phyloP scores from a whole-genome alignment of 2,329 filamentous ascomycete genomes.

The Magnaporthales sp. region DNA sequence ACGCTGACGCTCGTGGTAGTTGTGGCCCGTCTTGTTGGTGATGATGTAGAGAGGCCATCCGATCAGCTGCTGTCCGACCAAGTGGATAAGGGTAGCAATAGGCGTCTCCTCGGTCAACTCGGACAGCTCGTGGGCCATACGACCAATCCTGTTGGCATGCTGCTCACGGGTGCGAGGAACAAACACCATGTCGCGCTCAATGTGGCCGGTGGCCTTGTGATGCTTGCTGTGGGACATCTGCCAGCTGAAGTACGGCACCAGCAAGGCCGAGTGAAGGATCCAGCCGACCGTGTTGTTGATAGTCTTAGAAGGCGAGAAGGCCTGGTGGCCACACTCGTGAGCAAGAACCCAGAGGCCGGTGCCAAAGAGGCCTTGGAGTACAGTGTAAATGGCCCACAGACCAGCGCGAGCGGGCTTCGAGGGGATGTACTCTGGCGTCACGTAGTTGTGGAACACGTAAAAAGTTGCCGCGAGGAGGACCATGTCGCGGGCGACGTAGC shows the following conservation, averaged over 20 bases:
- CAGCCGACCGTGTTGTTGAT: slow-evolving; percentile 90
- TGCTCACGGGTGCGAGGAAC: slow-evolving; percentile 84
- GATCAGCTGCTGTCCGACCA: slow-evolving; percentile 77
- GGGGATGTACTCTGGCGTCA: slow-evolving; percentile 77
- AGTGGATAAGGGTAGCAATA: slow-evolving; percentile 64
- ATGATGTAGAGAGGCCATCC: slow-evolving; percentile 92
- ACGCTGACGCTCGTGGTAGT: slow-evolving; percentile 81
- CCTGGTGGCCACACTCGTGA: slow-evolving; percentile 95
- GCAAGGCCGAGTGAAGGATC: slow-evolving; percentile 77
- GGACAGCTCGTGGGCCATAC: slow-evolving; percentile 67
- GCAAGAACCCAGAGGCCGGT: slow-evolving; percentile 95
- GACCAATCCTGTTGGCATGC: slow-evolving; percentile 68
- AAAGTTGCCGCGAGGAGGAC: slow-evolving; percentile 67
- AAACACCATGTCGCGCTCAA: slow-evolving; percentile 99
- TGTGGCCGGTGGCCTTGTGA: slow-evolving; percentile 96
- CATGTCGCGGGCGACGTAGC: slow-evolving; percentile 80
- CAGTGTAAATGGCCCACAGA: slow-evolving; percentile 58
- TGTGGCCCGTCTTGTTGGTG: slow-evolving; percentile 91
- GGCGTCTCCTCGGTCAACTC: slow-evolving; percentile 95
- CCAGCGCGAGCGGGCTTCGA: slow-evolving; percentile 56
- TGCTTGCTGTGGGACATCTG: slow-evolving; percentile 99
- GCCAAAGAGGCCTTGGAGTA: slow-evolving; percentile 85
- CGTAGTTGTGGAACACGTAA: slow-evolving; percentile 79
- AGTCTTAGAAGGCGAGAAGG: slow-evolving; percentile 86
- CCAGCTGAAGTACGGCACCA: slow-evolving; percentile 97